These are phyloP conservation scores for Castanea crenata DNA, from an alignment of 306 rosid species.

Conservation along the genomic window DNA sequence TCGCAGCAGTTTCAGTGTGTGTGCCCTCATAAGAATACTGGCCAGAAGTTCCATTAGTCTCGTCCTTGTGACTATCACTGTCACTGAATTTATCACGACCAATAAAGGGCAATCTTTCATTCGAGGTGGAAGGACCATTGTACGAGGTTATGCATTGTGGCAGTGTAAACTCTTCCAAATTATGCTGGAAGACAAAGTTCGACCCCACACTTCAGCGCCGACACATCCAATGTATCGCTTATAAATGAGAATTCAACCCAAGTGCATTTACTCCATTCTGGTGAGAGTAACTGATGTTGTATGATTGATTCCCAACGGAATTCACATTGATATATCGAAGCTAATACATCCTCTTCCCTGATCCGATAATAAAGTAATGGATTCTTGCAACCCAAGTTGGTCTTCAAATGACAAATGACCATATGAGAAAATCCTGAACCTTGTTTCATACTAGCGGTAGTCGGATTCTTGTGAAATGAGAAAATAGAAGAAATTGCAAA, in stretches of 20 bases:
- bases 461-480: background rate
- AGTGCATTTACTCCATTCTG: fast-evolving
- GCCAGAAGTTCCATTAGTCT: no score
- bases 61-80: background rate
- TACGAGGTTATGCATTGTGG: background rate
- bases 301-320: background rate
- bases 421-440: background rate
- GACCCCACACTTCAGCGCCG: background rate
- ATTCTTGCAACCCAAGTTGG: no score
- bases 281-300: fast-evolving
- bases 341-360: background rate
- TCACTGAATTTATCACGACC: background rate
- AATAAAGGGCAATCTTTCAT: background rate
- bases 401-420: background rate
- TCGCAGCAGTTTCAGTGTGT: fast-evolving
- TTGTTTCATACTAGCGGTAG: background rate
- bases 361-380: background rate
- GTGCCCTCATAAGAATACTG: no score
- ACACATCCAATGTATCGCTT: background rate
- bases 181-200: background rate
- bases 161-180: background rate
- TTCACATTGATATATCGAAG: background rate
- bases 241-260: background rate
- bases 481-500: background rate
- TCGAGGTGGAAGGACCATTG: fast-evolving